These are phyloP conservation scores for Termitomyces sp. DNA, from an alignment of 768 basidiomycete species.

Conservation along the genomic window DNA sequence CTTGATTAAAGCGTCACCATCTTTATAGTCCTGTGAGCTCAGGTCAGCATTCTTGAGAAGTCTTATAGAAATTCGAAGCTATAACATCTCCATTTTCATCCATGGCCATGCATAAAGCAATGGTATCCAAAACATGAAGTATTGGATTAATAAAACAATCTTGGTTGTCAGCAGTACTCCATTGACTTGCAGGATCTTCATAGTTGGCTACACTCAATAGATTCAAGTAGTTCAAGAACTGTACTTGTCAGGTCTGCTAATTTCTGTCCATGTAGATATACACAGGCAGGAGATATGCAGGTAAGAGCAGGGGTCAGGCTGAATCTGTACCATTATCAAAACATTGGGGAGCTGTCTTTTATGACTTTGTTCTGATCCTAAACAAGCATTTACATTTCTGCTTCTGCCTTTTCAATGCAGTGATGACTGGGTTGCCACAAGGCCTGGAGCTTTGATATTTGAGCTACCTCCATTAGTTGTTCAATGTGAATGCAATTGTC, in stretches of 20 bases:
- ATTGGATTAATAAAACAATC: neutral
- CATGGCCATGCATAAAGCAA: neutral
- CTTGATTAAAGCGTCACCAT: too few relatives aligned
- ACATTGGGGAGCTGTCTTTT: neutral
- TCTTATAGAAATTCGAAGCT: too few relatives aligned
- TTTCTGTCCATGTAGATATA: neutral
- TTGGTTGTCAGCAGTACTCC: neutral
- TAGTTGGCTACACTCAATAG: neutral
- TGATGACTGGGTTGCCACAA: neutral
- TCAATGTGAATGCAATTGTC: too few relatives aligned
- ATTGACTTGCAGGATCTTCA: neutral
- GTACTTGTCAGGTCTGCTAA: neutral
- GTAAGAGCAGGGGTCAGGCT: neutral
- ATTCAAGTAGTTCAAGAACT: neutral
- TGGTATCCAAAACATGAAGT: neutral
- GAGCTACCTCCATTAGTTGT: too few relatives aligned
- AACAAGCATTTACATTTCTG: neutral
- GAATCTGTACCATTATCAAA: neutral
- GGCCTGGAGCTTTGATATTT: neutral
- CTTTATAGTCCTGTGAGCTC: too few relatives aligned
- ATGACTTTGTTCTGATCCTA: neutral
- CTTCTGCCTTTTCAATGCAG: neutral
- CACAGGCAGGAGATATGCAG: too few relatives aligned
- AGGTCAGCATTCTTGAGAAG: too few relatives aligned
- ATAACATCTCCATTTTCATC: too few relatives aligned